These are phyloP conservation scores for Phytophthora macrochlamydospora DNA, from an alignment of 352 stramenopile species.

Conservation along the genomic window DNA sequence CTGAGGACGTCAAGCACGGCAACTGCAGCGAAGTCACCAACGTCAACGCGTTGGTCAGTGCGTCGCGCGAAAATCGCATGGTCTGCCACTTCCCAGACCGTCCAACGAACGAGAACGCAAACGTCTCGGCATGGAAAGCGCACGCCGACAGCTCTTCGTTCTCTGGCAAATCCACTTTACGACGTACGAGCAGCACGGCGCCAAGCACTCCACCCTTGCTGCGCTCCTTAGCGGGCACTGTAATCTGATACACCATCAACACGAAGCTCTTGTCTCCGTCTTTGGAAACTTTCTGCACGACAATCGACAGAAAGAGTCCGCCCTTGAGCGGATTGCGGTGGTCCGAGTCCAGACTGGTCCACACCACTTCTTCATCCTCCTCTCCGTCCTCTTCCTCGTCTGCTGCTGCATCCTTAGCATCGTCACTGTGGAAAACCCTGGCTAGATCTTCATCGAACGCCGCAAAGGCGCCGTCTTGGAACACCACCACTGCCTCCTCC, in stretches of 20 bases:
- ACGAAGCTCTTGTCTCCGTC: constrained; percentile 43
- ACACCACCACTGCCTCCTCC: constrained; percentile 71
- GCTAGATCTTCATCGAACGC: constrained; percentile 60
- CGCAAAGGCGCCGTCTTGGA: constrained; percentile 63
- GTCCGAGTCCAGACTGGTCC: constrained; percentile 58
- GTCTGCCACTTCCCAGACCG: constrained; percentile 63
- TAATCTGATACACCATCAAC: constrained; percentile 64
- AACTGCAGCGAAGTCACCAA: constrained; percentile 48
- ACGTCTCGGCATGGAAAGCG: constrained; percentile 74
- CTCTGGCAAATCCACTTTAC: constrained; percentile 30
- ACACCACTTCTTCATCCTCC: constrained; percentile 45
- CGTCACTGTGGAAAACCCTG: constrained; percentile 47
- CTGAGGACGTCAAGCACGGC: constrained; percentile 35
- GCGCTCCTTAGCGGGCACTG: constrained; percentile 29
- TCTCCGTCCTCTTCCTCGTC: constrained; percentile 27
- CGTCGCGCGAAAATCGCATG: constrained; percentile 51
- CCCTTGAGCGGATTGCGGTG: constrained; percentile 63
- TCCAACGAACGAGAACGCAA: constrained; percentile 72
- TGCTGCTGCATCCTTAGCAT: constrained; percentile 30
- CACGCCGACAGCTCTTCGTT: constrained; percentile 45
- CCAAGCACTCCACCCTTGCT: constrained; percentile 40
- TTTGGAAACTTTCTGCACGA: constrained; percentile 45
- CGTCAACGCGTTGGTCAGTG: constrained; percentile 47
- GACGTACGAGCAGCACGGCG: constrained; percentile 40
- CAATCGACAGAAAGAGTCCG: constrained; percentile 63